Evolutionary conservation across 1,284 basidiomycete genomes (phyloP), one percentile per base, ranked within the genome.

Genomic region (Tilletia setariae): DNA sequence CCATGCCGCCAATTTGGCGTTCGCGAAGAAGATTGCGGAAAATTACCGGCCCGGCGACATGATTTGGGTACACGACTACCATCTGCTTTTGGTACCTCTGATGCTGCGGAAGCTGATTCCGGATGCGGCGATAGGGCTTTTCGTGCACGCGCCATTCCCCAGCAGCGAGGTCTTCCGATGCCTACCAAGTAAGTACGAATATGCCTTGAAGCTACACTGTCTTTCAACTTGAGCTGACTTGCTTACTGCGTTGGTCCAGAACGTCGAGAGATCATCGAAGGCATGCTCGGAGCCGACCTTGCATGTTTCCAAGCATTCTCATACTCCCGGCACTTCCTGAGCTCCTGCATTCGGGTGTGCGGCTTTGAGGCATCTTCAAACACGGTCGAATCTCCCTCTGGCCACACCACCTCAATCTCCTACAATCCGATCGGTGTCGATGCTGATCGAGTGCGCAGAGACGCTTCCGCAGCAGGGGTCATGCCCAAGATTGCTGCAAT

Each of bases 361-460:
- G 95, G 95, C 2, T 94, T 93, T 84, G 96, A 99, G 82, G 90
- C 90, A 1, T 90, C 90, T 0, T 83, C 89, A 2, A 83, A 82
- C 28, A 86, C 87, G 23, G 93, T 94, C 0, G 94, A 98, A 72
- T 94, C 97, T 73, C 89, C 91, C 47, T 90, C 92, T 74, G 95
- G 95, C 0, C 91, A 91, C 77, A 88, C 93, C 67, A 90, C 92
- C 0, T 87, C 89, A 32, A 90, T 98, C 68, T 88, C 88, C 70
- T 92, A 98, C 84, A 96, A 93, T 82, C 93, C 95, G 0, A 96
- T 98, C 63, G 96, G 96, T n/a, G 90, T 99, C 72, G 95, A 99
- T 80, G 92, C 94, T 6, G 90, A 91, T 71, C 88, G 94, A 59
- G 94, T 98, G 43, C 88, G 89, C 30, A 86, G 88, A 67, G 94